phyloP scores from a whole-genome alignment of 331 rosid species.

The Acacia pycnantha region DNA sequence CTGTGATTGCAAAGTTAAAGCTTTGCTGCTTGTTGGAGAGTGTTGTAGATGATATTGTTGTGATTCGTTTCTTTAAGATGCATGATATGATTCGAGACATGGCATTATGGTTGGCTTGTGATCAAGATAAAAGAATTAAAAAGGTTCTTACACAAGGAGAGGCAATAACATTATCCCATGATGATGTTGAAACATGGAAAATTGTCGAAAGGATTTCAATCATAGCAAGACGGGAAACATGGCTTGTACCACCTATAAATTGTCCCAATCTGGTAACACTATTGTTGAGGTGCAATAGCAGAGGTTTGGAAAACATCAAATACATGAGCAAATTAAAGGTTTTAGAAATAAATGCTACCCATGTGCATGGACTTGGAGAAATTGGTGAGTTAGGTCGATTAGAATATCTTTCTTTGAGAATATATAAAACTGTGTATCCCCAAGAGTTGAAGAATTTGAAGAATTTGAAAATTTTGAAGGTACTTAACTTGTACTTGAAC shows the following conservation, averaged over 20 bases:
- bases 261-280: not conserved
- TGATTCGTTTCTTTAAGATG: not conserved
- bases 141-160: not conserved
- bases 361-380: not conserved
- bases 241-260: not conserved
- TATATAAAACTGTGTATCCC: not conserved
- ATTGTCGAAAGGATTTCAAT: not conserved
- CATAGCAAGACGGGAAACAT: not conserved
- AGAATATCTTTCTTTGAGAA: not conserved
- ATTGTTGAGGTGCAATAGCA: not conserved
- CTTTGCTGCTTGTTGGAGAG: not conserved
- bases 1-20: not conserved
- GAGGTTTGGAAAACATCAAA: not conserved
- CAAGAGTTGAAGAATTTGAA: not conserved
- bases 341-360: not conserved
- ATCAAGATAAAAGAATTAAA: not conserved
- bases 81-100: slow-evolving; percentile 12
- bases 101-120: not conserved
- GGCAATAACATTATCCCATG: not conserved
- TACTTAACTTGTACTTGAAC: not conserved
- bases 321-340: not conserved
- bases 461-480: not conserved
- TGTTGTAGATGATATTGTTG: not conserved
- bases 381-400: not conserved
- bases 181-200: not conserved